Percentiles rank a stretch among this genome's conserved stretches.
Conservation (phyloP, 768 basidiomycete species). For the Pleurotus sapidus region DNA sequence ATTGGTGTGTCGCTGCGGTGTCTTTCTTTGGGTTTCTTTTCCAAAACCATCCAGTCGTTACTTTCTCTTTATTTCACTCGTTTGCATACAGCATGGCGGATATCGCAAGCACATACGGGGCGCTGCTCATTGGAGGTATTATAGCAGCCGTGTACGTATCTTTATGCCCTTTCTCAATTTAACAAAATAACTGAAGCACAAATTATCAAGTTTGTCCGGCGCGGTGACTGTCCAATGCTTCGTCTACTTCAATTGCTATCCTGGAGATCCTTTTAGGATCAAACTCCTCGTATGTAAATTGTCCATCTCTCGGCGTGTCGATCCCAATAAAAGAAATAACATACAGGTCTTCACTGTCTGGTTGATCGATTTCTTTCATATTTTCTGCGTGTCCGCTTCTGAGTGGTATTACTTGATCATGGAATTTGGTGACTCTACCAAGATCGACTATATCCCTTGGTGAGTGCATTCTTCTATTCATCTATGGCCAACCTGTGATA, state of each 20-base stretch:
- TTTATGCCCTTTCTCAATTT: neutral
- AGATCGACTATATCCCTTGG: conserved; percentile 9
- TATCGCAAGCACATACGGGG: conserved; percentile 3
- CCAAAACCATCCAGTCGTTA: neutral
- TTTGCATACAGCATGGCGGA: neutral
- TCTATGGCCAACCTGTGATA: neutral
- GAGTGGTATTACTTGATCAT: conserved; percentile 8
- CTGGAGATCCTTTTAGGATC: conserved; percentile 2
- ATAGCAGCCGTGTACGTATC: conserved; percentile 3
- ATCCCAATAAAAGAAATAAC: no score
- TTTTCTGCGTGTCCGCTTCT: conserved; percentile 3
- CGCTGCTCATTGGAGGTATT: neutral
- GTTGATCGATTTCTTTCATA: conserved; percentile 6
- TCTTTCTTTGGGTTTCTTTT: neutral
- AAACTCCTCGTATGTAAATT: neutral
- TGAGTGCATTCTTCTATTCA: neutral
- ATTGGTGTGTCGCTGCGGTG: neutral
- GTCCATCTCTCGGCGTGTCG: no score
- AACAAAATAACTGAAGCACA: neutral
- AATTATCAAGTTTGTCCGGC: neutral
- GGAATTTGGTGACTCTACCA: conserved; percentile 6
- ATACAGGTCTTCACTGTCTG: conserved; percentile 1
- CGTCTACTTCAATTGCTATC: conserved; percentile 5
- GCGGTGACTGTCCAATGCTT: conserved; percentile 4
- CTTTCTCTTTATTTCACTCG: neutral